Conservation (phyloP, 345 rosid genomes). For the Salix udensis region DNA sequence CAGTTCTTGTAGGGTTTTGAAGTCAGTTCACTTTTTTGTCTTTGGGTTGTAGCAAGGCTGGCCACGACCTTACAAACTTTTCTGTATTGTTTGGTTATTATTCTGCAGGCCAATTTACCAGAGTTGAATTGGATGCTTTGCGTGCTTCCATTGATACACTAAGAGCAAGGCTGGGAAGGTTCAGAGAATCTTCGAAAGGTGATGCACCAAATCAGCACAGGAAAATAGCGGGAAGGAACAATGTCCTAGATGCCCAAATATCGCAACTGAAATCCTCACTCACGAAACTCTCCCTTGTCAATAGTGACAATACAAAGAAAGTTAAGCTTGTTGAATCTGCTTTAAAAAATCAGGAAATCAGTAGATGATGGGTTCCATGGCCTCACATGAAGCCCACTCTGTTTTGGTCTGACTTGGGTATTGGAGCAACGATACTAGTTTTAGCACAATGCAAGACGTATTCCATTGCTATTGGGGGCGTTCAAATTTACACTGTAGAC, state of each 20-base stretch:
- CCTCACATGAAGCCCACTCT: not conserved
- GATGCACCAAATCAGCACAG: slow-evolving; percentile 30
- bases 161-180: slow-evolving; percentile 57
- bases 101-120: slow-evolving; percentile 55
- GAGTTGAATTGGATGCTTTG: slow-evolving; percentile 69
- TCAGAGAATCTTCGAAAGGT: slow-evolving; percentile 39
- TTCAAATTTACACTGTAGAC: not conserved
- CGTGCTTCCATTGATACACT: slow-evolving; percentile 66
- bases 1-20: not conserved
- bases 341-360: slow-evolving; percentile 44
- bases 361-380: slow-evolving; percentile 1
- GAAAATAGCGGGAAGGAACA: slow-evolving; percentile 35
- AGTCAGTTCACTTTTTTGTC: not conserved
- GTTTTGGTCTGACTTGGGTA: not conserved
- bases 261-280: slow-evolving; percentile 63
- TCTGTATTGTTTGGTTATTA: slow-evolving; percentile 11
- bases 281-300: slow-evolving; percentile 63
- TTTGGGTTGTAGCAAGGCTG: not conserved
- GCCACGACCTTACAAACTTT: not conserved
- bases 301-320: slow-evolving; percentile 60
- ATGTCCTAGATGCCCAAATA: slow-evolving; percentile 50
- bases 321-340: slow-evolving; percentile 67
- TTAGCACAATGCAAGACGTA: not conserved
- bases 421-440: not conserved
- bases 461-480: not conserved